Evolutionary conservation across 75 land plant genomes (phyloP), one percentile per base, ranked within the genome.

Genomic region (Selaginella tamariscina): DNA sequence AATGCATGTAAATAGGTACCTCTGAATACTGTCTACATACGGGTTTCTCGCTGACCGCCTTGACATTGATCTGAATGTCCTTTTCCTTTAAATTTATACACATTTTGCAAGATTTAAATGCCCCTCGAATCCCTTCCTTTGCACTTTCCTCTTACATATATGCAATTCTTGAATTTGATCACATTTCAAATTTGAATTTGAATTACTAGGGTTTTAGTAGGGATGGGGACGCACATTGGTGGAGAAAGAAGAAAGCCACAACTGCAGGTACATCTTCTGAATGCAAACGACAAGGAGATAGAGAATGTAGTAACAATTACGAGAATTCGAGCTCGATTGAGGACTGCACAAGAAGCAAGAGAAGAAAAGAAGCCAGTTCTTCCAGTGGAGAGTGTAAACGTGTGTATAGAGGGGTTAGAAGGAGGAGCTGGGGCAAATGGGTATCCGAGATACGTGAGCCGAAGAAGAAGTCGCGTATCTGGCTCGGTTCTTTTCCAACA

Each of bases 361-460:
- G 49, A 39, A 15, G 49, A 39, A 5, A 39, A 15, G 49, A 39
- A 39, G 49, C 49, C 49, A 39, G 49, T 15, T 39, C 49, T 5
- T 5, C 49, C 49, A 5, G 15, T 39, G 62, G 62, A 59, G 62
- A 23, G 21, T 2, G 62, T 9, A 2, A 21, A 27, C 23, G 26
- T 2, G 62, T 23, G 26, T 59, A 59, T 21, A 59, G 62, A 27
- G 62, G 62, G 62, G 62, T 59, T 8, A 5, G 62, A 23, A 5
- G 62, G 18, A 59, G 62, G 62, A 59, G 62, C 62, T 59, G 62
- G 62, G 62, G 62, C 18, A 59, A 59, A 59, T 59, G 62, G 62
- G 62, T 59, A 23, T 59, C 62, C n/a, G 62, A 59, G 62, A 59
- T 59, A 2, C 23, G 62, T 8, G 62, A 59, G 62, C 62, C 62